Percentiles rank a stretch among this genome's conserved stretches.
These are phyloP conservation scores for Teratosphaeria nubilosa DNA, from an alignment of 2,329 filamentous ascomycete genomes.

Conservation along the genomic window DNA sequence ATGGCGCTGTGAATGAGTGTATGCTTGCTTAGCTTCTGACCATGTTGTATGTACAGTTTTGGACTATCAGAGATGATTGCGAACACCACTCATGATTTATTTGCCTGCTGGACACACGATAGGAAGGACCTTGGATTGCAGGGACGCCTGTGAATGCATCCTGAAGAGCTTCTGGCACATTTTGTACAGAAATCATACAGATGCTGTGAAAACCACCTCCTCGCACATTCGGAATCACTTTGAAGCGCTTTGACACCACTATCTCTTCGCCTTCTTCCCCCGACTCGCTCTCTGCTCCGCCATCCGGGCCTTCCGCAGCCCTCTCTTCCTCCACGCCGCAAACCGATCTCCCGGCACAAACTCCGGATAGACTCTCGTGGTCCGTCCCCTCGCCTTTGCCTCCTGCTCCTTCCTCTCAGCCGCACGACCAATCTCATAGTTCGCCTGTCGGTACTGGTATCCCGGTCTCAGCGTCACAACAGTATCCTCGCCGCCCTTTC, in stretches of 20 bases:
- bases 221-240: background rate
- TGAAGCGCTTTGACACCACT: background rate
- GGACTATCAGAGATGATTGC: no score
- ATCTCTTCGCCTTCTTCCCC: background rate
- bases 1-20: no score
- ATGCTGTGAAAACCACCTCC: background rate
- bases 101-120: no score
- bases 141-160: no score
- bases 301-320: slow-evolving; percentile 38
- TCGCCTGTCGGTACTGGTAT: slow-evolving; percentile 54
- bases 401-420: slow-evolving; percentile 46
- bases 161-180: background rate
- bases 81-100: no score
- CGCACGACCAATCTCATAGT: slow-evolving; percentile 57
- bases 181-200: background rate
- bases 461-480: slow-evolving; percentile 40
- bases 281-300: background rate
- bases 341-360: slow-evolving; percentile 52
- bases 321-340: slow-evolving; percentile 54
- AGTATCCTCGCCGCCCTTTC: slow-evolving; percentile 13
- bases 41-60: no score
- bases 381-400: slow-evolving; percentile 38
- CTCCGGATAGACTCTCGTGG: slow-evolving; percentile 11
- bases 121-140: no score
- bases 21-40: no score